Conservation (phyloP, 179 eudicot genomes). For the Vitellaria paradoxa region DNA sequence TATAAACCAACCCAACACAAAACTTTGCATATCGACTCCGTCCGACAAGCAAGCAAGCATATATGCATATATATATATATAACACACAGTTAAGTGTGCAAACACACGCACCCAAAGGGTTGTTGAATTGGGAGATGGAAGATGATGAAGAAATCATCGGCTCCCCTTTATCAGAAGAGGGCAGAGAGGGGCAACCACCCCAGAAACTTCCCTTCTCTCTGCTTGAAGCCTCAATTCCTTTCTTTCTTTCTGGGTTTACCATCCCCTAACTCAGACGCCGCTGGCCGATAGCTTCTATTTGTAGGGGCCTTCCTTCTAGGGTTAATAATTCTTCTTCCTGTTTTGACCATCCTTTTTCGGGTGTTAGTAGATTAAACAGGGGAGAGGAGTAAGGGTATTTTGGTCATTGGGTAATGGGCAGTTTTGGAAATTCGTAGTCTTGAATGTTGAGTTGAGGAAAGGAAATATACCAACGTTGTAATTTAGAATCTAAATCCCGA, state of each 20-base stretch:
- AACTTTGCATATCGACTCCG: too few species aligned
- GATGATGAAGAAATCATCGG: neutral
- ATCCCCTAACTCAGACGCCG: neutral
- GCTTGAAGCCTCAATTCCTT: neutral
- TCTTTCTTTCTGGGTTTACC: neutral
- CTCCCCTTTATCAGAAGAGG: neutral
- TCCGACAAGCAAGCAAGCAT: too few species aligned
- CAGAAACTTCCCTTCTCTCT: constrained; percentile 1
- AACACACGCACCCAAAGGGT: neutral
- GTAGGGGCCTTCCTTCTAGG: too few species aligned
- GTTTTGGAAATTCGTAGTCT: neutral
- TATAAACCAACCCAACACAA: neutral
- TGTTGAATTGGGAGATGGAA: neutral
- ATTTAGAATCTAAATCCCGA: too few species aligned
- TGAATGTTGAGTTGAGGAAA: neutral
- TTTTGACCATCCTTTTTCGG: neutral
- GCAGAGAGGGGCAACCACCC: constrained; percentile 9
- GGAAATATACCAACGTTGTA: too few species aligned
- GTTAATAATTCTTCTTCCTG: too few species aligned
- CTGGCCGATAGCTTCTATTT: too few species aligned
- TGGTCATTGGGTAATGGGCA: neutral
- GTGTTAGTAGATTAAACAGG: neutral
- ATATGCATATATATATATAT: neutral
- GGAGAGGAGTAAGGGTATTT: neutral
- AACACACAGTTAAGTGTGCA: neutral